Base-by-base conservation (phyloP, 495 filamentous ascomycete genomes). In the Xylaria telfairii region DNA sequence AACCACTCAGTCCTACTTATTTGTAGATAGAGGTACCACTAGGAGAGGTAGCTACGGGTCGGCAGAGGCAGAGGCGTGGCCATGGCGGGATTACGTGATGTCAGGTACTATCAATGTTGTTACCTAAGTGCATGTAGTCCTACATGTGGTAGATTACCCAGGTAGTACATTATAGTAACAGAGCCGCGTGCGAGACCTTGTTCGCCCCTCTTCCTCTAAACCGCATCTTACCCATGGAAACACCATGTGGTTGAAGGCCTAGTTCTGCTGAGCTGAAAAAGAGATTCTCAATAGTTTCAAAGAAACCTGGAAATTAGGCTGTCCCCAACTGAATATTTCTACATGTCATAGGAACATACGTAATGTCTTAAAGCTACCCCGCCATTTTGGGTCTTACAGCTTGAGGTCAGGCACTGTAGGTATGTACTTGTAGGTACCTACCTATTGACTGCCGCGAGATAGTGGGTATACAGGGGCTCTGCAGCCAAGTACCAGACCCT, bases 81-180 rank as follows among this genome's bases (percentile, higher is more conserved):
- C 17, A 41, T 41, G 47, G 17, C 30, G 64, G 28, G 47, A 54
- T 66, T 37, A 53, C 32, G 32, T 66, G 47, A 65, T 49, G 32
- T 4, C 12, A n/a, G n/a, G n/a, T n/a, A n/a, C n/a, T n/a, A n/a
- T n/a, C n/a, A n/a, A n/a, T n/a, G n/a, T n/a, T n/a, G n/a, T n/a
- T n/a, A n/a, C n/a, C n/a, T n/a, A n/a, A n/a, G n/a, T n/a, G n/a
- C n/a, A n/a, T n/a, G n/a, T 37, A 37, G 56, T 59, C 56, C 56
- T 59, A 59, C 30, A 53, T 19, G 19, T 56, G 54, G 19, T 37
- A 21, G 28, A 57, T 34, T 5, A 10, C 26, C 21, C 6, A 19
- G 30, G 56, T 59, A 37, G 61, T 46, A 44, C 41, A 46, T 32
- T 46, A 10, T 47, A 21, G 26, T 17, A 37, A 37, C 30, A 37